A percentile compares a stretch with the other conserved stretches of the same genome.
These are phyloP conservation scores for Venturia asperata DNA, from an alignment of 2,329 filamentous ascomycete species.

Conservation along the genomic window DNA sequence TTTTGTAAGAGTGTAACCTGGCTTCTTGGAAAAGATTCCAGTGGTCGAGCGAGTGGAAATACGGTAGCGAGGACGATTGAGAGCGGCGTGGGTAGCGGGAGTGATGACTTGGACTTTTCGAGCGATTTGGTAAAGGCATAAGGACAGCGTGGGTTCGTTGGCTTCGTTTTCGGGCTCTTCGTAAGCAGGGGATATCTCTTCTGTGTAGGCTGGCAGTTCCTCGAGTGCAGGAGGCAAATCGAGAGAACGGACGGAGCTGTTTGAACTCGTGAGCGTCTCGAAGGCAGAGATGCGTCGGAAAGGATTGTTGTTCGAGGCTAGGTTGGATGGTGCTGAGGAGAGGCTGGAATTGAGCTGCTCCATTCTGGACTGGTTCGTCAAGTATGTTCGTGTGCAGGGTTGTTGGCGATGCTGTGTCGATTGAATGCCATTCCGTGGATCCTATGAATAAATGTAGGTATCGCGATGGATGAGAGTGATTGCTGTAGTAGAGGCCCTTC, in stretches of 20 bases:
- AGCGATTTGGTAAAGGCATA: slow-evolving; percentile 14
- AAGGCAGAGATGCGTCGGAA: not conserved
- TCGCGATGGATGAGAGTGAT: not conserved
- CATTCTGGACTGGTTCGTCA: not conserved
- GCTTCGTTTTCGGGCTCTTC: not conserved
- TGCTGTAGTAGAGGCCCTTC: not conserved
- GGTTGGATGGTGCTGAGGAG: not conserved
- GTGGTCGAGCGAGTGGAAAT: not conserved
- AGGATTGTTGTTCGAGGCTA: not conserved
- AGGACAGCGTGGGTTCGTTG: not conserved
- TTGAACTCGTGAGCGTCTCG: not conserved
- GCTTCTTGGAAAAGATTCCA: slow-evolving; percentile 15
- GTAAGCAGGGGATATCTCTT: slow-evolving; percentile 11
- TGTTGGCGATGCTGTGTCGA: not conserved
- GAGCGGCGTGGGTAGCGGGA: not conserved
- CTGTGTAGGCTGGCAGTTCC: slow-evolving; percentile 3
- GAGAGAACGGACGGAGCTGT: not conserved
- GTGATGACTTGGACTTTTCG: slow-evolving; percentile 17
- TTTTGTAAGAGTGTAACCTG: slow-evolving; percentile 16
- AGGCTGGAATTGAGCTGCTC: not conserved
- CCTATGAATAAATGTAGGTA: not conserved
- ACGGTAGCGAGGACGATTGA: slow-evolving; percentile 13
- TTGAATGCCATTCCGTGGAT: not conserved
- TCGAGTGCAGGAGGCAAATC: not conserved
- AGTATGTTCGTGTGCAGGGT: not conserved